A percentile compares a stretch with the other conserved stretches of the same genome.
These are phyloP conservation scores for Ustilago lituana DNA, from an alignment of 1,284 basidiomycete species.

Conservation along the genomic window DNA sequence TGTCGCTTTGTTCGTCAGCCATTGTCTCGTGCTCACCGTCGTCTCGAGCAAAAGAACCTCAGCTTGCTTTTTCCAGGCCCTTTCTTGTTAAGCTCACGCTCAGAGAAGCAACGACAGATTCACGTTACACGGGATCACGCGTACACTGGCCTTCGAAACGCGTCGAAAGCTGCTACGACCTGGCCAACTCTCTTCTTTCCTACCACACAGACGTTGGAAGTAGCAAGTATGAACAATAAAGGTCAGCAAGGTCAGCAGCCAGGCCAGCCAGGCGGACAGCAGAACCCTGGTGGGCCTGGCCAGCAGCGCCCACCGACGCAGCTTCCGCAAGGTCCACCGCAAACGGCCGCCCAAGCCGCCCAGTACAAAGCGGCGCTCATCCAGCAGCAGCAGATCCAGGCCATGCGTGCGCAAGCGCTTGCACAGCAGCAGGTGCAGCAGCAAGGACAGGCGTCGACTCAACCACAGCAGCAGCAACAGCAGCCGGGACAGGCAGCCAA, in stretches of 20 bases:
- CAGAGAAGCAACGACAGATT: too few relatives aligned
- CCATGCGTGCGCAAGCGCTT: slow-evolving; percentile 38
- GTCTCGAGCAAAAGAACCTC: too few relatives aligned
- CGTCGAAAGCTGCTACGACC: not conserved
- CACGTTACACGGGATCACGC: too few relatives aligned
- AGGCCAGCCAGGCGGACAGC: slow-evolving; percentile 19
- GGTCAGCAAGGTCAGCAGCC: slow-evolving; percentile 23
- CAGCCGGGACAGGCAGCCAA: slow-evolving; percentile 24
- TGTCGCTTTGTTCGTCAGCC: too few relatives aligned
- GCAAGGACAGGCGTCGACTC: slow-evolving; percentile 21
- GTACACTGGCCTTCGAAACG: too few relatives aligned
- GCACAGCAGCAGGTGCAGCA: slow-evolving; percentile 45
- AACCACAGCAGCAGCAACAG: slow-evolving; percentile 19
- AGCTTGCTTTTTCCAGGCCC: too few relatives aligned
- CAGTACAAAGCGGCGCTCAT: slow-evolving; percentile 47
- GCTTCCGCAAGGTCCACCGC: slow-evolving; percentile 26
- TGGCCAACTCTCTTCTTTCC: not conserved
- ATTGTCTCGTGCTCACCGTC: too few relatives aligned
- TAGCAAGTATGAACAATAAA: slow-evolving; percentile 29
- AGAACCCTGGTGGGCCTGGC: slow-evolving; percentile 3
- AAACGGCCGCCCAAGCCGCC: slow-evolving; percentile 35
- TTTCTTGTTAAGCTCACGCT: too few relatives aligned
- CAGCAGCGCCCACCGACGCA: slow-evolving; percentile 15
- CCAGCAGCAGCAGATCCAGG: slow-evolving; percentile 53
- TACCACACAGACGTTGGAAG: not conserved